Conservation (phyloP, 2,329 filamentous ascomycete genomes). For the Allantophomopsis cytisporea region DNA sequence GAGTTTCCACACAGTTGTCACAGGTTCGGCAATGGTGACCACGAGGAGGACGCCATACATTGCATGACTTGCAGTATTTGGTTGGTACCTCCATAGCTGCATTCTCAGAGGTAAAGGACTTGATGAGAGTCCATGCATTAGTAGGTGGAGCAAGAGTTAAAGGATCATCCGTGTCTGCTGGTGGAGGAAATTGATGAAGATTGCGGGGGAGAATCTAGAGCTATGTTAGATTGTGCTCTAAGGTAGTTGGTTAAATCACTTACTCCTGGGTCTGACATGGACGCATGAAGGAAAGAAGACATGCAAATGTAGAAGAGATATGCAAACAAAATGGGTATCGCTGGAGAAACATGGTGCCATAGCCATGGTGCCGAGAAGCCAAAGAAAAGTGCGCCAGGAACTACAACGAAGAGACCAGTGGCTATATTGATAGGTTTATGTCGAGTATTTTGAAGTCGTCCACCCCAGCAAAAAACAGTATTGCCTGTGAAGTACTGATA, state of each 20-base stretch:
- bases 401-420: conserved; percentile 66
- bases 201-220: conserved; percentile 83
- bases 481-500: conserved; percentile 93
- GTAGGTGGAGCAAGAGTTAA: conserved; percentile 70
- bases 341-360: conserved; percentile 80
- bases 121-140: conserved; percentile 89
- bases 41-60: conserved; percentile 90
- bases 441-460: conserved; percentile 76
- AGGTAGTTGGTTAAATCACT: conserved; percentile 23
- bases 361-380: conserved; percentile 65
- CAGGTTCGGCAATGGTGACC: conserved; percentile 94
- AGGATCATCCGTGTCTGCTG: conserved; percentile 65
- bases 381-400: conserved; percentile 77
- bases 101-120: conserved; percentile 57
- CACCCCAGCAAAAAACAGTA: conserved; percentile 76
- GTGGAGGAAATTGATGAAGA: conserved; percentile 73
- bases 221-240: conserved; percentile 6
- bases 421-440: conserved; percentile 81
- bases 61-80: conserved; percentile 96
- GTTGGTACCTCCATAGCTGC: conserved; percentile 96
- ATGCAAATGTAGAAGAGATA: conserved; percentile 87
- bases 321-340: conserved; percentile 77
- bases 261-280: conserved; percentile 84
- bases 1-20: conserved; percentile 93
- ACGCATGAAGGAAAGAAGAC: conserved; percentile 90